Percentiles rank a stretch among this genome's conserved stretches.
These are phyloP conservation scores for Hibiscus tridactylites DNA, from an alignment of 345 rosid genomes.

Conservation along the genomic window DNA sequence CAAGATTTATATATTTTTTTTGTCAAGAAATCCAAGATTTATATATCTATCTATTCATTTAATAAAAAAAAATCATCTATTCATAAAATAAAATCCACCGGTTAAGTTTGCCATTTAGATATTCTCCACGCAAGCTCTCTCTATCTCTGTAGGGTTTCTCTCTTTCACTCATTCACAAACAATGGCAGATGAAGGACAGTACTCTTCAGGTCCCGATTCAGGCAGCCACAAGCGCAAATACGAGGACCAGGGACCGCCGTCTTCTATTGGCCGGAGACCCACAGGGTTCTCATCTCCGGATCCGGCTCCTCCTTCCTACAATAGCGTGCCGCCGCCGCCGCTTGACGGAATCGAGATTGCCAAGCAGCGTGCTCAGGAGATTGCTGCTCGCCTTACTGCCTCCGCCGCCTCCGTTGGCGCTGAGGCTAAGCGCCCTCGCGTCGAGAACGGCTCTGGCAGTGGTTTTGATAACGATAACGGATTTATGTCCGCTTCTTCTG, in stretches of 20 bases:
- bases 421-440: slow-evolving; percentile 75
- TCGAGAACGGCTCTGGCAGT: slow-evolving; percentile 58
- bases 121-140: not conserved
- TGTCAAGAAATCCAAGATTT: too few relatives aligned
- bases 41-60: not conserved
- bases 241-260: slow-evolving; percentile 65
- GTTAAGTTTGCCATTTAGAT: not conserved
- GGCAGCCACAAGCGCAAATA: slow-evolving; percentile 70
- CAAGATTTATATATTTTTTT: too few relatives aligned
- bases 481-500: slow-evolving; percentile 39
- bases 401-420: slow-evolving; percentile 20
- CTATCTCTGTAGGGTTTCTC: slow-evolving; percentile 53
- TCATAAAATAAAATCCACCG: not conserved
- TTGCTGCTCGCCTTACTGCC: slow-evolving; percentile 71
- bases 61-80: not conserved
- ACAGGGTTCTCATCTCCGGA: slow-evolving; percentile 86
- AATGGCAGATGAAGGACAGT: slow-evolving; percentile 96
- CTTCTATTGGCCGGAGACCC: slow-evolving; percentile 44
- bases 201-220: slow-evolving; percentile 45
- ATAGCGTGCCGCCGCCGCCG: slow-evolving; percentile 75
- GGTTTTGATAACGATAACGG: slow-evolving; percentile 54
- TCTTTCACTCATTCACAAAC: not conserved
- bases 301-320: slow-evolving; percentile 46
- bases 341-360: slow-evolving; percentile 76
- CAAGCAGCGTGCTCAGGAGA: slow-evolving; percentile 82